These are phyloP conservation scores for Chaetomium tenue DNA, from an alignment of 495 filamentous ascomycete species.

Conservation along the genomic window DNA sequence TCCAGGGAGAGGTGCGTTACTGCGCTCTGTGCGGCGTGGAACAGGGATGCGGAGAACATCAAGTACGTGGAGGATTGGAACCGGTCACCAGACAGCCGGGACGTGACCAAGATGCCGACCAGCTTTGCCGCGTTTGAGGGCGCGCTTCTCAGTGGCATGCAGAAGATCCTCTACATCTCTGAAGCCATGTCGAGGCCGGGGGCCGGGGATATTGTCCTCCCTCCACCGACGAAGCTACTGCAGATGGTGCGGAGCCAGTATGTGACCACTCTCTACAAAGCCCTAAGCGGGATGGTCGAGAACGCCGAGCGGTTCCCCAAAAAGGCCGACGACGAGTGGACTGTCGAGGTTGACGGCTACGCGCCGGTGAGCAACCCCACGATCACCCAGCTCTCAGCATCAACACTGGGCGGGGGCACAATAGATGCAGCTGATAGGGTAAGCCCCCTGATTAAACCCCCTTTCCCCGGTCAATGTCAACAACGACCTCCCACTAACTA, in stretches of 20 bases:
- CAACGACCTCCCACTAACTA: conserved; percentile 24
- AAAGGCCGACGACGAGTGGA: conserved; percentile 58
- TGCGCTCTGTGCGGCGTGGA: conserved; percentile 82
- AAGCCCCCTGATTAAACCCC: conserved; percentile 38
- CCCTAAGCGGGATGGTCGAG: conserved; percentile 89
- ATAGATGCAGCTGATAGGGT: conserved; percentile 70
- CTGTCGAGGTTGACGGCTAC: conserved; percentile 49
- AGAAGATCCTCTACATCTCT: conserved; percentile 89
- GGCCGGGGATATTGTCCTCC: conserved; percentile 69
- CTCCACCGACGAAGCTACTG: conserved; percentile 78
- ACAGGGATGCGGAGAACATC: conserved; percentile 80
- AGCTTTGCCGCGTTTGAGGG: conserved; percentile 79
- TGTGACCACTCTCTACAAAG: conserved; percentile 86
- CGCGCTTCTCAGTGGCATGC: conserved; percentile 74
- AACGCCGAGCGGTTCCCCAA: conserved; percentile 75
- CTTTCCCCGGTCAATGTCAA: neutral
- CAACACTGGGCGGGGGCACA: conserved; percentile 48
- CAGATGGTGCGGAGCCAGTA: conserved; percentile 84
- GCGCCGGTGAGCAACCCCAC: conserved; percentile 25
- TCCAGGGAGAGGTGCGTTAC: conserved; percentile 78
- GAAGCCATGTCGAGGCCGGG: conserved; percentile 71
- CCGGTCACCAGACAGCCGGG: conserved; percentile 67
- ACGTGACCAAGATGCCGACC: conserved; percentile 86
- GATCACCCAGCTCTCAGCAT: conserved; percentile 27
- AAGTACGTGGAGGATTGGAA: conserved; percentile 93